Evolutionary conservation across 2,329 filamentous ascomycete species (phyloP).

Genomic region (Phialophora verrucosa): DNA sequence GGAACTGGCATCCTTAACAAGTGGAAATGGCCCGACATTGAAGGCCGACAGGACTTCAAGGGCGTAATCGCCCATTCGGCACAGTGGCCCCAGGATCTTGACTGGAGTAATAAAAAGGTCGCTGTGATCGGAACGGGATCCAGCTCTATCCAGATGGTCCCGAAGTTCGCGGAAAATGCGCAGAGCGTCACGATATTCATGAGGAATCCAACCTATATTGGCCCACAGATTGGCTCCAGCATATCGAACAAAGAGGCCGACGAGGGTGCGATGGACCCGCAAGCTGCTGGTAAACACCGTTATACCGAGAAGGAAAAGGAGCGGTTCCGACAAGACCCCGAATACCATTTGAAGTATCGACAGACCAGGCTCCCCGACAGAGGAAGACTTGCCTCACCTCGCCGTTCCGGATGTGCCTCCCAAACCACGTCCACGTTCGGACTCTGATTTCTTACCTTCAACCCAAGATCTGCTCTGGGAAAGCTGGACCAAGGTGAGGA

Average conservation of each 20-base stretch:
- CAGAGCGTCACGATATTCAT: slow-evolving; percentile 43
- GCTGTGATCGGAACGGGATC: slow-evolving; percentile 41
- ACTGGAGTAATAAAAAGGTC: slow-evolving; percentile 39
- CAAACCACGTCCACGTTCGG: not conserved
- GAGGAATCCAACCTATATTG: slow-evolving; percentile 42
- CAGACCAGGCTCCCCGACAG: not conserved
- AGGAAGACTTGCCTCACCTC: not conserved
- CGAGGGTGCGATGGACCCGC: slow-evolving; percentile 20
- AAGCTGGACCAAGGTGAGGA: not conserved
- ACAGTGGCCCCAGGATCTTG: slow-evolving; percentile 42
- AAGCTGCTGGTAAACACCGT: slow-evolving; percentile 30
- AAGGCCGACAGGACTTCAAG: slow-evolving; percentile 45
- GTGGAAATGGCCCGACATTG: slow-evolving; percentile 47
- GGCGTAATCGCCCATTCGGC: slow-evolving; percentile 45
- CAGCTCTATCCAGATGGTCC: slow-evolving; percentile 42
- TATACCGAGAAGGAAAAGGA: slow-evolving; percentile 33
- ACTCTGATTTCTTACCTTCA: not conserved
- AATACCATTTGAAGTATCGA: slow-evolving; percentile 30
- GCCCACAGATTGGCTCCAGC: slow-evolving; percentile 31
- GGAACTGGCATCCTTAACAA: slow-evolving; percentile 30
- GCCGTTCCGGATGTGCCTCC: not conserved
- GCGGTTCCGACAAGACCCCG: slow-evolving; percentile 29
- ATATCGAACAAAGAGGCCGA: slow-evolving; percentile 34
- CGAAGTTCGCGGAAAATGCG: slow-evolving; percentile 42
- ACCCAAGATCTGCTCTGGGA: not conserved